Base-by-base conservation (phyloP, 768 basidiomycete species). In the Psilocybe tampanensis region DNA sequence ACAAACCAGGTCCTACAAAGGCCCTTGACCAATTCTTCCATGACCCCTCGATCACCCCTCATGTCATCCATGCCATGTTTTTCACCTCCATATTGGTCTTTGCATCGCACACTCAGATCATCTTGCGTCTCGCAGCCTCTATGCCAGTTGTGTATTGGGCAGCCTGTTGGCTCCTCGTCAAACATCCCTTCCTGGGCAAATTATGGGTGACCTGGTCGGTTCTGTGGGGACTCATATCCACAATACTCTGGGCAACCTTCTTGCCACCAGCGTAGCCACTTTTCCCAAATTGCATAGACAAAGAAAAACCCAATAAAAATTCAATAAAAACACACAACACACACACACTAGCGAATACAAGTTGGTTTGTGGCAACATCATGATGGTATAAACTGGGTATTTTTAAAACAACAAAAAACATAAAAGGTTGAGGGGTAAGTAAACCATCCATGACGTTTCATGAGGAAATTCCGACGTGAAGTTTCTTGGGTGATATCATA, bases 81-180 rank as follows among this genome's bases (percentile, higher is more conserved):
- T 73, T 91, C 50, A 78, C 80, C n/a, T 68, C 77, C 36, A 74
- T 89, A 36, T 74, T 97, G 17, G 76, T 94, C 13, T 84, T 95
- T 67, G 82, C 84, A 17, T 90, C 94, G 0, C 92, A 98, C 64
- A 88, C 87, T 2, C 96, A 97, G 69, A 97, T 98, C 59, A 75
- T 86, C 18, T 82, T 98, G 1, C 88, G 95, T 7, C 76, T 90
- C 12, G 84, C 86, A 19, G 81, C 88, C 1, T 83, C 89, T 3
- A 79, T 94, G 71, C 96, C 96, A 0, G 74, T 89, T 45, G 74
- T 84, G 1, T 94, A 93, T 70, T 98, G 96, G 97, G 88, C 85
- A 2, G 86, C 89, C n/a, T 85, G 92, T 3, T 78, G 83, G 71
- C 70, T 94, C 18, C 66, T 89, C 33, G 60, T 84, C 32, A 74